Evolutionary conservation across 345 rosid genomes (phyloP).

Genomic region (Camelina neglecta): DNA sequence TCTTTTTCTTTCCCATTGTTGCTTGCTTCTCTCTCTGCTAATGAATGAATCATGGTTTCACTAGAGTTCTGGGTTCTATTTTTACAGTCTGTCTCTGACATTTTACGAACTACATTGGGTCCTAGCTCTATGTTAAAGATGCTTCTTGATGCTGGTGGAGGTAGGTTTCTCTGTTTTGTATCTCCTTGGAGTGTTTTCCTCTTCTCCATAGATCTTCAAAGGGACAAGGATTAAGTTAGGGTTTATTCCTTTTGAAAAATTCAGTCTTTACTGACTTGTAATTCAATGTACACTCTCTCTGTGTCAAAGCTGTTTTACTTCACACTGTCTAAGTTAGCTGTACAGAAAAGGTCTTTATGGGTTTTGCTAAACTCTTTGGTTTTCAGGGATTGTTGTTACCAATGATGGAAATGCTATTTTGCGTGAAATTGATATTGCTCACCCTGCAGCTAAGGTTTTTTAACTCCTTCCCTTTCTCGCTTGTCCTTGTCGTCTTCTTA

Average conservation of each 20-base stretch:
- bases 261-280: not conserved
- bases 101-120: conserved; percentile 93
- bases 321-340: conserved; percentile 6
- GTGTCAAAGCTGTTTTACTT: not conserved
- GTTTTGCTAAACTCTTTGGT: conserved; percentile 1
- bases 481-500: not conserved
- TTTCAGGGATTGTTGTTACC: conserved; percentile 86
- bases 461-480: not conserved
- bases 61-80: not conserved
- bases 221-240: not conserved
- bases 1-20: not conserved
- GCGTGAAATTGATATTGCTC: conserved; percentile 90
- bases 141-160: conserved; percentile 93
- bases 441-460: conserved; percentile 93
- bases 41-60: conserved; percentile 32
- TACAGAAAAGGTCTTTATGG: conserved; percentile 5
- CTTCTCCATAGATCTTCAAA: conserved; percentile 15
- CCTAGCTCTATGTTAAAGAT: conserved; percentile 97
- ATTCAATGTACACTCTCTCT: not conserved
- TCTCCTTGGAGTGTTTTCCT: conserved; percentile 12
- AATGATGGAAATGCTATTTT: conserved; percentile 97
- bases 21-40: conserved; percentile 10
- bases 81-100: conserved; percentile 85
- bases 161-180: conserved; percentile 41
- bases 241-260: conserved; percentile 17